A percentile compares a stretch with the other conserved stretches of the same genome.
These are phyloP conservation scores for Escallonia rubra DNA, from an alignment of 129 eudicot genomes.

Conservation along the genomic window DNA sequence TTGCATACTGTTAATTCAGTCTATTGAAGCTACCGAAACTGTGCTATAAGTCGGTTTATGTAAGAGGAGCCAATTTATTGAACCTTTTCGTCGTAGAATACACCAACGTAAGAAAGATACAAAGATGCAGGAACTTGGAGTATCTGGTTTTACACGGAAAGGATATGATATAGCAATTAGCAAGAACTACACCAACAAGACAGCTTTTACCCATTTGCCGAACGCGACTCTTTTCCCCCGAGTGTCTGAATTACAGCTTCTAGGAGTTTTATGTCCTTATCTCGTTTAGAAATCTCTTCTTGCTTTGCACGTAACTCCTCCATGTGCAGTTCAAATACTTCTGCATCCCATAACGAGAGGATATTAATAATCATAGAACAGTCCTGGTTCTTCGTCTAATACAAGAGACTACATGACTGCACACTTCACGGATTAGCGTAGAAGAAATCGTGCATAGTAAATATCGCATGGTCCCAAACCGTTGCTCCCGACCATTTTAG, in stretches of 20 bases:
- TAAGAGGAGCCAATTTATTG: too few species aligned
- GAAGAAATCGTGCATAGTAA: too few species aligned
- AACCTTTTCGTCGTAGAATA: too few species aligned
- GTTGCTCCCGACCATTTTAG: too few species aligned
- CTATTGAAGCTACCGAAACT: too few species aligned
- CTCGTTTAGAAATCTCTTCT: conserved; percentile 84
- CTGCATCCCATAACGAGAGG: conserved; percentile 39
- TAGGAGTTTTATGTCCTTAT: conserved; percentile 78
- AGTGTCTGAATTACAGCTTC: conserved; percentile 97
- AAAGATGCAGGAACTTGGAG: not conserved
- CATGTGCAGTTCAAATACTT: conserved; percentile 91
- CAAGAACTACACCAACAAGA: not conserved
- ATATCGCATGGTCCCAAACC: too few species aligned
- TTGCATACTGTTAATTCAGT: too few species aligned
- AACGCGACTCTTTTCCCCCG: conserved; percentile 64
- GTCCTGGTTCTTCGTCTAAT: too few species aligned
- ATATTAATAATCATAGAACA: too few species aligned
- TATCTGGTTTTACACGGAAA: not conserved
- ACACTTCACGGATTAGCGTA: too few species aligned
- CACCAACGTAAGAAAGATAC: not conserved
- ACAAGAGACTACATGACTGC: too few species aligned
- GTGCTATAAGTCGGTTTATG: too few species aligned
- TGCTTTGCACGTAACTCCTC: conserved; percentile 90
- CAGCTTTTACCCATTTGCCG: conserved; percentile 10
- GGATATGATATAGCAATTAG: not conserved